These are phyloP conservation scores for Talaromyces islandicus DNA, from an alignment of 2,329 filamentous ascomycete species.

Conservation along the genomic window DNA sequence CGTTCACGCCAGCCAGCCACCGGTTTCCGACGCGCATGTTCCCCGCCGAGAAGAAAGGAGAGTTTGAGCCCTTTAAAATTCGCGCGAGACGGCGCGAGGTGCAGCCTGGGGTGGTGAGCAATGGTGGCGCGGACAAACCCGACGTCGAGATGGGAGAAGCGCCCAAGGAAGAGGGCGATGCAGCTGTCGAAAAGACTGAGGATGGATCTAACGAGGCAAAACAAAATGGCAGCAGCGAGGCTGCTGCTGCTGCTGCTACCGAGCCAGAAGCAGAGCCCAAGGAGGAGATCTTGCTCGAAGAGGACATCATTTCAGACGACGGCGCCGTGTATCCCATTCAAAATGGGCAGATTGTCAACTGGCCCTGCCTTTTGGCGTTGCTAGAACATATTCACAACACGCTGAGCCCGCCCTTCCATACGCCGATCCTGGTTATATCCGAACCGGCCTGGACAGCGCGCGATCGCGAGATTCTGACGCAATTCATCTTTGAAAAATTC, in stretches of 20 bases:
- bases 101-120: conserved; percentile 20
- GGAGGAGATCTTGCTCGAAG: conserved; percentile 64
- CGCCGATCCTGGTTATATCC: conserved; percentile 82
- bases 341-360: conserved; percentile 79
- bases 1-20: conserved; percentile 82
- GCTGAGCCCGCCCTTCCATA: conserved; percentile 87
- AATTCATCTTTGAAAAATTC: conserved; percentile 96
- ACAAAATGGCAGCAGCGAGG: background rate
- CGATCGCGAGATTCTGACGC: conserved; percentile 80
- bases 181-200: background rate
- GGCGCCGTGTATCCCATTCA: conserved; percentile 82
- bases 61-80: conserved; percentile 77
- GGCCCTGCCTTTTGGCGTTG: conserved; percentile 89
- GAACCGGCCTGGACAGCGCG: conserved; percentile 86
- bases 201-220: background rate
- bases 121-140: conserved; percentile 23
- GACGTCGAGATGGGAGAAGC: conserved; percentile 44
- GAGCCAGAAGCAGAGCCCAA: conserved; percentile 19
- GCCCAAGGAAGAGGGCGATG: conserved; percentile 11
- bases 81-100: conserved; percentile 43
- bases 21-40: conserved; percentile 95
- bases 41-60: conserved; percentile 65
- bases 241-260: background rate
- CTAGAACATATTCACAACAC: conserved; percentile 86
- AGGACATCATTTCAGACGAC: conserved; percentile 81